Conservation (phyloP, 352 stramenopile genomes). For the Phytopythium mirpurense region DNA sequence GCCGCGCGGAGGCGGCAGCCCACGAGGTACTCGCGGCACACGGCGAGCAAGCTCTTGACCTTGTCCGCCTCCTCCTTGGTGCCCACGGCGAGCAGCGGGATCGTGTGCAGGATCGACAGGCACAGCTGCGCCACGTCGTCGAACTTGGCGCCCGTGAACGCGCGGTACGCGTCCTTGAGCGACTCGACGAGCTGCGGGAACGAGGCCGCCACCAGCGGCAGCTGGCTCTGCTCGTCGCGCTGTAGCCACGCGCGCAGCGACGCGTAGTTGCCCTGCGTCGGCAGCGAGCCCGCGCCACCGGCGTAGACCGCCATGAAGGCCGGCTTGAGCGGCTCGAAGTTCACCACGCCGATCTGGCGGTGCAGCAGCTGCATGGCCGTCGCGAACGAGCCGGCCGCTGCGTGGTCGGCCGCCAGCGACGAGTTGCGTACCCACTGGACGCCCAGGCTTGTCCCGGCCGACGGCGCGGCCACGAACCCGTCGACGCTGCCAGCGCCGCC, state of each 20-base stretch:
- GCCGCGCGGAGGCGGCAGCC: slow-evolving; percentile 95
- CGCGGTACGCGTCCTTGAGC: slow-evolving; percentile 94
- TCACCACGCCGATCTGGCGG: slow-evolving; percentile 97
- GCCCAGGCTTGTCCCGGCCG: slow-evolving; percentile 83
- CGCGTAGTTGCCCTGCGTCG: slow-evolving; percentile 79
- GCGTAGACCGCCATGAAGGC: slow-evolving; percentile 86
- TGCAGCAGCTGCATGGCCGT: slow-evolving; percentile 98
- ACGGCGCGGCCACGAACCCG: slow-evolving; percentile 90
- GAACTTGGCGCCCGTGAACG: slow-evolving; percentile 98
- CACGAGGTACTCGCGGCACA: slow-evolving; percentile 97
- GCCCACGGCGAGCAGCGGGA: slow-evolving; percentile 94
- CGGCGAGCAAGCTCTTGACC: slow-evolving; percentile 94
- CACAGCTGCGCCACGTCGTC: slow-evolving; percentile 94
- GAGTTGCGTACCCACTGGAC: slow-evolving; percentile 95
- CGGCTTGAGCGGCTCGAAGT: slow-evolving; percentile 95
- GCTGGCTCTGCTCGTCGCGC: slow-evolving; percentile 80
- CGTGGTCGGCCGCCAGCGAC: slow-evolving; percentile 96
- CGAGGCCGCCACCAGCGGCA: slow-evolving; percentile 86
- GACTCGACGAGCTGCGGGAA: slow-evolving; percentile 89
- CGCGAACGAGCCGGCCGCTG: slow-evolving; percentile 93
- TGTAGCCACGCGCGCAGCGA: slow-evolving; percentile 77
- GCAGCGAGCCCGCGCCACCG: slow-evolving; percentile 72
- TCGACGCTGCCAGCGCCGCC: slow-evolving; percentile 20
- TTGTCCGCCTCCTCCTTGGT: slow-evolving; percentile 90
- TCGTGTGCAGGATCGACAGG: slow-evolving; percentile 89